Conservation (phyloP, 2,329 filamentous ascomycete species). For the Ceratocystiopsis minuta region DNA sequence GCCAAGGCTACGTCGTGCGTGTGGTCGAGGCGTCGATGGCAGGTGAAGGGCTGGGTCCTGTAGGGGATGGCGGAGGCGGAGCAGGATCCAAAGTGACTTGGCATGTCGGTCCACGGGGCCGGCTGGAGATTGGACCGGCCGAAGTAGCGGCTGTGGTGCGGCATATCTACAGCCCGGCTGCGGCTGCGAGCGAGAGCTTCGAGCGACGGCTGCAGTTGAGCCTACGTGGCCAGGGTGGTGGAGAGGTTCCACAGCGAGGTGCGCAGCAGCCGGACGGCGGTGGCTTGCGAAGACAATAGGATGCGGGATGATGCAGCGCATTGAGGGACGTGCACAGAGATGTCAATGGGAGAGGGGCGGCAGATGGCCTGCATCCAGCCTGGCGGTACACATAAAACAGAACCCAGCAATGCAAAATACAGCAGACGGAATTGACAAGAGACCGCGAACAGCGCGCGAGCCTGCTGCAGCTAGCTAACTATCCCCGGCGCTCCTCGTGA, state of each 20-base stretch:
- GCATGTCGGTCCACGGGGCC: conserved; percentile 69
- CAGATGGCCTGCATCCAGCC: too few relatives aligned
- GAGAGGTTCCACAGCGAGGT: too few relatives aligned
- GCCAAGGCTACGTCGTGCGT: conserved; percentile 68
- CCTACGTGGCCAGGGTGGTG: conserved; percentile 23
- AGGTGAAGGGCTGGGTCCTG: conserved; percentile 1
- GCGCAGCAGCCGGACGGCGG: too few relatives aligned
- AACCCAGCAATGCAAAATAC: too few relatives aligned
- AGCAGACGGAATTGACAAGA: too few relatives aligned
- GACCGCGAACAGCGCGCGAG: too few relatives aligned
- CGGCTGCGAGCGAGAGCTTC: conserved; percentile 29
- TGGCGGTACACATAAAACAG: too few relatives aligned
- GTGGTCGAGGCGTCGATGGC: conserved; percentile 61
- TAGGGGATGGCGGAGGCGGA: neutral
- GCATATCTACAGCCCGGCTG: conserved; percentile 31
- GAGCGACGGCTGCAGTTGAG: conserved; percentile 43
- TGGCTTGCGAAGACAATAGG: too few relatives aligned
- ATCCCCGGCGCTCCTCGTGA: conserved; percentile 1
- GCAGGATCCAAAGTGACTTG: conserved; percentile 43
- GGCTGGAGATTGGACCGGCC: conserved; percentile 63
- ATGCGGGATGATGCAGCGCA: too few relatives aligned
- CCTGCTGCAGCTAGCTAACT: too few relatives aligned
- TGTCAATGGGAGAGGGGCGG: too few relatives aligned
- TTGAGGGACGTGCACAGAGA: too few relatives aligned
- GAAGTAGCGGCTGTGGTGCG: conserved; percentile 56